Evolutionary conservation across 208 protist species (phyloP), one percentile per base, ranked within the genome.

Genomic region (Tritrichomonas foetus): DNA sequence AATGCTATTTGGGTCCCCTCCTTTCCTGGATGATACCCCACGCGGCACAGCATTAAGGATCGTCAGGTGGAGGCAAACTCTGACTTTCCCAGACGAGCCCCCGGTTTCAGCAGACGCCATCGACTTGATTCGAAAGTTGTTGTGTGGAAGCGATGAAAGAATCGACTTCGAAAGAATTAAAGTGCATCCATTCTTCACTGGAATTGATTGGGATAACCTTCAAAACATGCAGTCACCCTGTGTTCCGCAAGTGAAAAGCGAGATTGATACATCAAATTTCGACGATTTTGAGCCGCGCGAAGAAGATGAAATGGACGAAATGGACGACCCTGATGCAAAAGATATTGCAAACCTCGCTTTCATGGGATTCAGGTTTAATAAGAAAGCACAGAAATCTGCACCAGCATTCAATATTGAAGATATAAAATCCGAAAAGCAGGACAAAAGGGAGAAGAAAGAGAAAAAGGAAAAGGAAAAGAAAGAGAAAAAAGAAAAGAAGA

Each of bases 1-100:
- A n/a, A n/a, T n/a, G n/a, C 11, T 97, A n/a, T 96, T 95, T 47
- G 96, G 96, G 20, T 93, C 33, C 16, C 30, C 93, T 8, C 93
- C 93, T 41, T 94, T 94, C 27, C 57, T 30, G 3, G 84, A 44
- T 3, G n/a, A 94, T 47, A 66, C 47, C 13, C 44, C n/a, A 39
- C 41, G 47, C 25, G 25, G 30, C 1, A 93, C 50, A 8, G 47
- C 50, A 33, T 30, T 25, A 47, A 61, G 41, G 30, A 93, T 93
- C 41, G 49, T 93, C 47, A 44, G 49, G 30, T 93, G 8, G 3
- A 47, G 66, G 14, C 33, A 93, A 66, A 22, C 47, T 2, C 41
- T 93, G 0, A 50, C 27, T 39, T 66, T 93, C 20, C 82, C 82
- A 27, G 3, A 16, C 5, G 30, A 16, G n/a, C 50, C 50, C 0